Base-by-base conservation (phyloP, 805 yeast genomes). In the Saccharomycopsis sp. region DNA sequence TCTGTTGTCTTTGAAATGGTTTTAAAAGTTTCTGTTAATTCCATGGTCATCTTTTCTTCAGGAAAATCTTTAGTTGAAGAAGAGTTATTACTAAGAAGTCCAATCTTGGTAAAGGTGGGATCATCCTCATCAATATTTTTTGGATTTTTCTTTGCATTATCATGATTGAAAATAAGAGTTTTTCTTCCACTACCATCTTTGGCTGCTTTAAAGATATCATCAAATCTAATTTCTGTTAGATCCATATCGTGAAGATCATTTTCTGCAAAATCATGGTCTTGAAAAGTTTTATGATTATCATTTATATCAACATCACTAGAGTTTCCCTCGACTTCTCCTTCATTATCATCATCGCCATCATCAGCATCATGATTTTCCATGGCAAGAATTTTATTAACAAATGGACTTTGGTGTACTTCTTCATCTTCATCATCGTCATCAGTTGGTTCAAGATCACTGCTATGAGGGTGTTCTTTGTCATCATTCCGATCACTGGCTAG, bases 341-440 rank as follows among this genome's bases (percentile, higher is more conserved):
- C 54, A 20, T 51, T 52, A 31, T 54, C 23, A 15, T 28, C 46
- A 21, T 36, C 28, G 8, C 5, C 21, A 17, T 21, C 34, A 32
- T 32, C 32, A n/a, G 23, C 6, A 10, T 3, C 28, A 12, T 21
- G 5, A 28, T 14, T 8, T n/a, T 31, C 25, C 28, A 3, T 20
- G 15, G 31, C 23, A 8, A 43, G 34, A 5, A 30, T 27, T 18
- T 40, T 47, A 14, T 40, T 25, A 13, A 45, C 27, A 18, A 35
- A 36, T 4, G 50, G 49, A 28, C 41, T 36, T 13, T 36, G 33
- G 13, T 28, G 15, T 9, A 13, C 17, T 5, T 5, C 5, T 9
- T 9, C 17, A 28, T 28, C 31, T 5, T 31, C 25, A 8, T 31
- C 35, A 20, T 31, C 35, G 15, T 10, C 5, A 27, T 45, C n/a